Conservation (phyloP, 768 basidiomycete species). For the Auricularia sp. region DNA sequence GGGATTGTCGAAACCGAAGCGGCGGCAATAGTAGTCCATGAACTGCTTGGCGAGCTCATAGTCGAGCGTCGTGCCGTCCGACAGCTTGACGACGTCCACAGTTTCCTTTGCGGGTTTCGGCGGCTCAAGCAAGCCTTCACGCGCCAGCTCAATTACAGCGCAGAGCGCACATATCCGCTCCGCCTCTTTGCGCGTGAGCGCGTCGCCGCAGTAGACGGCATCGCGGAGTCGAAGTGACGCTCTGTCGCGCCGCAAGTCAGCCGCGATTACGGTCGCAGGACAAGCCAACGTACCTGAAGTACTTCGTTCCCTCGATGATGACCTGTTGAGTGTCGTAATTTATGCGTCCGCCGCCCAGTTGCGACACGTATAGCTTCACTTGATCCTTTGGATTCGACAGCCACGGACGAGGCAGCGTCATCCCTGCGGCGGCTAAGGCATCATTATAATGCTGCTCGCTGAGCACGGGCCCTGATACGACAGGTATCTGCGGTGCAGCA, state of each 20-base stretch:
- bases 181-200: conserved; percentile 48
- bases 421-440: no score
- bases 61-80: conserved; percentile 52
- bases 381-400: neutral
- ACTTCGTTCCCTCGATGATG: neutral
- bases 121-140: conserved; percentile 3
- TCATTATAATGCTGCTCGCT: no score
- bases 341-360: neutral
- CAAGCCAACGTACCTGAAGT: neutral
- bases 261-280: neutral
- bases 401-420: neutral
- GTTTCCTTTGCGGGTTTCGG: conserved; percentile 3
- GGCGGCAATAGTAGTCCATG: conserved; percentile 90
- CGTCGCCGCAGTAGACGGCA: conserved; percentile 41
- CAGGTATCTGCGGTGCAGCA: no score
- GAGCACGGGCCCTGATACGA: no score
- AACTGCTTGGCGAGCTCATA: conserved; percentile 75
- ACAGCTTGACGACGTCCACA: conserved; percentile 30
- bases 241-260: neutral
- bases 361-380: neutral
- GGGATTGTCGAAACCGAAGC: conserved; percentile 64
- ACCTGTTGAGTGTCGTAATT: neutral
- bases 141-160: conserved; percentile 55
- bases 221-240: neutral
- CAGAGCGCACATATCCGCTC: conserved; percentile 69